phyloP scores from a whole-genome alignment of 2,329 filamentous ascomycete genomes.

The Mycosphaerella sp. region DNA sequence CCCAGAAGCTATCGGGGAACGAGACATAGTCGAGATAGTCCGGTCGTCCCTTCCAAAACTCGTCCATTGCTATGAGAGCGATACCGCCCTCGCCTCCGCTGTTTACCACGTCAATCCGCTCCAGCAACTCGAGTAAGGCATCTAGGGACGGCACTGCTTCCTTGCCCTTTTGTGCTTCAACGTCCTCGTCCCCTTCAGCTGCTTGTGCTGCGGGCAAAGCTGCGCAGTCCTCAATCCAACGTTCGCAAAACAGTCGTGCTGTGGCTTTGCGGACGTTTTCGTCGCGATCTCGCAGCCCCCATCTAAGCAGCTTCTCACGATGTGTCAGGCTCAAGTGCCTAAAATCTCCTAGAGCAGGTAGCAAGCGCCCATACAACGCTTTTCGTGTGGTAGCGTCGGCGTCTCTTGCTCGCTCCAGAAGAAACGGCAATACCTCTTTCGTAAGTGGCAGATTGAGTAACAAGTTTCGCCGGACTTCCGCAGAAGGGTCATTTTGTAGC shows the following conservation, averaged over 20 bases:
- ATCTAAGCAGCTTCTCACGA: conserved; percentile 89
- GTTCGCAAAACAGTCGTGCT: conserved; percentile 79
- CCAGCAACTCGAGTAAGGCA: conserved; percentile 81
- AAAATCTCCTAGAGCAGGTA: conserved; percentile 89
- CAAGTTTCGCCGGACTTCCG: conserved; percentile 82
- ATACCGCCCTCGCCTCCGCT: conserved; percentile 86
- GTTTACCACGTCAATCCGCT: conserved; percentile 88
- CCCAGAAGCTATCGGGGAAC: conserved; percentile 68
- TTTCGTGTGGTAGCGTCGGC: conserved; percentile 76
- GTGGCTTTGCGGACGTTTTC: conserved; percentile 91
- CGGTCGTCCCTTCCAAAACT: conserved; percentile 90
- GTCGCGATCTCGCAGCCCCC: conserved; percentile 90
- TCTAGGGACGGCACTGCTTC: conserved; percentile 64
- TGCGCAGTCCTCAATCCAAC: conserved; percentile 97
- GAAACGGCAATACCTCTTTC: conserved; percentile 72
- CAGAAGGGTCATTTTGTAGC: conserved; percentile 87
- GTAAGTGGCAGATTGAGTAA: conserved; percentile 85
- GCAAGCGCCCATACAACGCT: conserved; percentile 76
- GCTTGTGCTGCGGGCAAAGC: conserved; percentile 55
- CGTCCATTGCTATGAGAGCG: conserved; percentile 86
- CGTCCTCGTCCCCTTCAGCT: conserved; percentile 49
- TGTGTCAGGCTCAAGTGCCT: conserved; percentile 87
- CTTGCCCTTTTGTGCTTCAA: conserved; percentile 38
- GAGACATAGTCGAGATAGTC: conserved; percentile 68
- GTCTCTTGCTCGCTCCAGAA: conserved; percentile 86